Base-by-base conservation (phyloP, 2,329 filamentous ascomycete species). In the Aspergillus bombycis region DNA sequence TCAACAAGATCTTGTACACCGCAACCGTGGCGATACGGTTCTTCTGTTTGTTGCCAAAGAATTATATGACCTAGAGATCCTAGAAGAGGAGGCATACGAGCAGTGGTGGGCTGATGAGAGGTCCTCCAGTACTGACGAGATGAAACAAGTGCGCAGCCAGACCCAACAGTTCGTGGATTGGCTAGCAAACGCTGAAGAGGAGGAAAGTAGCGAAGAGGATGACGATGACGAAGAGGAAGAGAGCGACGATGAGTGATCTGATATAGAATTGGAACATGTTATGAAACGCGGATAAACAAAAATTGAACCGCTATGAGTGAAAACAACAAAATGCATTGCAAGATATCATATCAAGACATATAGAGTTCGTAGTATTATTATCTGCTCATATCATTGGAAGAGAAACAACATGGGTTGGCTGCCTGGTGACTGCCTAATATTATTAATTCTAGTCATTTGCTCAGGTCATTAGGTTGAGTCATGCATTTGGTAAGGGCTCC, bases 61-160 rank as follows among this genome's bases (percentile, higher is more conserved):
- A 77, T 83, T 98, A 58, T 96, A 96, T 75, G 88, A 91, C 68
- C 79, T 91, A 56, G 95, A 98, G 68, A 85, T 96, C 19, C 80
- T 97, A 1, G 93, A 97, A 75, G 93, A 97, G 73, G 94, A 97
- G 48, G 93, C 91, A 0, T 91, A 97, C 68, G 81, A 94, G 71
- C 85, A 86, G 55, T 99, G 95, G 95, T 98, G 94, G 94, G 86
- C 83, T 23, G 90, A 96, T 75, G 84, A 85, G 78, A 84, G 89
- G 72, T 89, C 90, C 7, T 85, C 80, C 28, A 88, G 88, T 61
- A 88, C 83, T 16, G 90, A 91, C 61, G 86, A 86, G 59, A 87
- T 97, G 89, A 79, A 79, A 63, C 85, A 81, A 57, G 87, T 97
- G 19, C 89, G 89, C 75, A 86, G 86, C 65, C 91, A 91, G 80